These are phyloP conservation scores for Neoarthrinium moseri DNA, from an alignment of 2,329 filamentous ascomycete genomes.

Conservation along the genomic window DNA sequence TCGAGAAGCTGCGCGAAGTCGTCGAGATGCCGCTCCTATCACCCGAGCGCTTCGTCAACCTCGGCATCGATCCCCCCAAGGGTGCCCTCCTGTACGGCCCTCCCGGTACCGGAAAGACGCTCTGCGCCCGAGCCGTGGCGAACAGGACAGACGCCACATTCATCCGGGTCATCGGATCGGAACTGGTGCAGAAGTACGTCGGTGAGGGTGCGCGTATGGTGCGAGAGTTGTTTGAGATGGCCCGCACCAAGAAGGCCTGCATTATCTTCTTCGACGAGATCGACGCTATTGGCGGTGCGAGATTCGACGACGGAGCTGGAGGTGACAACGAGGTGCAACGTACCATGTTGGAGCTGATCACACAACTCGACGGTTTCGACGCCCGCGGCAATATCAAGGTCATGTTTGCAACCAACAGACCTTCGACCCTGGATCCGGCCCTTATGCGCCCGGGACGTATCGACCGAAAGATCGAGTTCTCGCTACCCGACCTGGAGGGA, in stretches of 20 bases:
- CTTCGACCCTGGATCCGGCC: slow-evolving; percentile 92
- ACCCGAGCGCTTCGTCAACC: slow-evolving; percentile 93
- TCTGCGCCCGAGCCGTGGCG: slow-evolving; percentile 94
- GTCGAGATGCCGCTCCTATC: slow-evolving; percentile 98
- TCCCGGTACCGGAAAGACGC: slow-evolving; percentile 97
- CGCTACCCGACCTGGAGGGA: slow-evolving; percentile 92
- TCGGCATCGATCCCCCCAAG: slow-evolving; percentile 99
- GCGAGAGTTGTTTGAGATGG: slow-evolving; percentile 98
- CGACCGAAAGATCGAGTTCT: slow-evolving; percentile 98
- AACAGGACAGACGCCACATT: slow-evolving; percentile 98
- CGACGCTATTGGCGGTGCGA: slow-evolving; percentile 90
- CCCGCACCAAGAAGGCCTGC: slow-evolving; percentile 97
- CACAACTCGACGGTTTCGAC: slow-evolving; percentile 94
- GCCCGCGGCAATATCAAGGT: slow-evolving; percentile 98
- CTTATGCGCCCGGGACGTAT: slow-evolving; percentile 97
- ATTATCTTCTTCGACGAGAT: slow-evolving; percentile 99
- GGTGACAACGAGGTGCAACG: slow-evolving; percentile 97
- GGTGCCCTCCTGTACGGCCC: slow-evolving; percentile 95
- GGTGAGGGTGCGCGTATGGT: slow-evolving; percentile 99
- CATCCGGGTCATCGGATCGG: slow-evolving; percentile 96
- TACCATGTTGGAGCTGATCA: slow-evolving; percentile 98
- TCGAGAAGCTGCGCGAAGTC: slow-evolving; percentile 97
- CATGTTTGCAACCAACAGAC: slow-evolving; percentile 98
- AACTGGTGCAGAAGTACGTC: slow-evolving; percentile 98
- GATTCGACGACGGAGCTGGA: slow-evolving; percentile 94